These are phyloP conservation scores for Auricularia sp. DNA, from an alignment of 768 basidiomycete genomes.

Conservation along the genomic window DNA sequence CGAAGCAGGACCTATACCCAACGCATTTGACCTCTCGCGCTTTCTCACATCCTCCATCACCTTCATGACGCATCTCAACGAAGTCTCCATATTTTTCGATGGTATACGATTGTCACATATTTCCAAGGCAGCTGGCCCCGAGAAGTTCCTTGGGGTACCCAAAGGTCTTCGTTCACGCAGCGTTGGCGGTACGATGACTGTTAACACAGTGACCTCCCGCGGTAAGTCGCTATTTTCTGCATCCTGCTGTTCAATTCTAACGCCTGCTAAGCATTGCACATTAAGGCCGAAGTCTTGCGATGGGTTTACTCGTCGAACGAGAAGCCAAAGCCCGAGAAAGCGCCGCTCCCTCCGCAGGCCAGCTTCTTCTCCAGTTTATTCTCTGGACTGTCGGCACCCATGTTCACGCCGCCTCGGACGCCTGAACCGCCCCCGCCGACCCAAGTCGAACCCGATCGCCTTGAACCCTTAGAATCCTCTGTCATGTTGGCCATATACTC, in stretches of 20 bases:
- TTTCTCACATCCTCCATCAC: conserved; percentile 88
- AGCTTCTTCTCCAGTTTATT: conserved; percentile 33
- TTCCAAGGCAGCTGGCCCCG: conserved; percentile 48
- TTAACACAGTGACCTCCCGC: conserved; percentile 54
- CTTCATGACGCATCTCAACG: conserved; percentile 74
- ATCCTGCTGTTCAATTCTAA: conserved; percentile 4
- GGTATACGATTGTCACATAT: conserved; percentile 60
- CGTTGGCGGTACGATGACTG: conserved; percentile 54
- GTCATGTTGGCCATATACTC: conserved; percentile 58
- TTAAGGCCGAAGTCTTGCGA: conserved; percentile 73
- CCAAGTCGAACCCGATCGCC: conserved; percentile 26
- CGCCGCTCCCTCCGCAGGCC: conserved; percentile 20
- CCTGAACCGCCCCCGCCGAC: conserved; percentile 24
- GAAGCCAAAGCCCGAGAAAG: conserved; percentile 33
- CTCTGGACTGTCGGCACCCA: conserved; percentile 21
- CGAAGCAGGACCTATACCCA: conserved; percentile 69
- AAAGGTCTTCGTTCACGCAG: conserved; percentile 48
- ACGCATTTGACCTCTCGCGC: conserved; percentile 76
- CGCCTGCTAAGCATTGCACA: conserved; percentile 47
- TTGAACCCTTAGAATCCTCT: conserved; percentile 37
- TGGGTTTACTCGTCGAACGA: conserved; percentile 62
- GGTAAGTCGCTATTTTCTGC: conserved; percentile 29
- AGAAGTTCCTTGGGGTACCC: conserved; percentile 43
- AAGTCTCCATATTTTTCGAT: conserved; percentile 77
- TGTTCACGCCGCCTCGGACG: conserved; percentile 18